Conservation (phyloP, 2,329 filamentous ascomycete species). For the Fusarium gaditjirri region DNA sequence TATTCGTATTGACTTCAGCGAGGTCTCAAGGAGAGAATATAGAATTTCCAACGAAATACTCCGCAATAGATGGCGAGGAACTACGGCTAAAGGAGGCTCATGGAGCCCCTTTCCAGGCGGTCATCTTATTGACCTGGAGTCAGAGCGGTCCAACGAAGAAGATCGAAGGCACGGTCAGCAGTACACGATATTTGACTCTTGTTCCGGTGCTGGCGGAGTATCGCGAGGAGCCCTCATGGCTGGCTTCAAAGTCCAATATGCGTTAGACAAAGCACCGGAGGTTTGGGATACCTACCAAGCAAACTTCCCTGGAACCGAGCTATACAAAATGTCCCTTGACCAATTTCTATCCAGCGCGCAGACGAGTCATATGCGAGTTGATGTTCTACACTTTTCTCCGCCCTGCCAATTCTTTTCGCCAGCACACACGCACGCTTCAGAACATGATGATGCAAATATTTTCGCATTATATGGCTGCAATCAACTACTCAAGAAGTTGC, state of each 20-base stretch:
- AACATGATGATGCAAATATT: conserved; percentile 75
- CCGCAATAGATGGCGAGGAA: conserved; percentile 49
- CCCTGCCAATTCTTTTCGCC: conserved; percentile 83
- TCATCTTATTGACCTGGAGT: conserved; percentile 41
- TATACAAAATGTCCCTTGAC: conserved; percentile 60
- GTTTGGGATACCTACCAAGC: conserved; percentile 67
- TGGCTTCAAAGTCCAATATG: conserved; percentile 69
- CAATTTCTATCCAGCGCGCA: conserved; percentile 58
- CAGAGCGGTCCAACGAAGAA: not conserved
- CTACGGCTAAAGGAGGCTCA: conserved; percentile 47
- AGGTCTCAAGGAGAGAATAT: conserved; percentile 47
- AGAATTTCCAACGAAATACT: conserved; percentile 46
- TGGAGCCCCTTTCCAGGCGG: conserved; percentile 35
- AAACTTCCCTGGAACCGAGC: conserved; percentile 65
- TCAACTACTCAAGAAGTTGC: conserved; percentile 65
- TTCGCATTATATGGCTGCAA: conserved; percentile 66
- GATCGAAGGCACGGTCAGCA: conserved; percentile 50
- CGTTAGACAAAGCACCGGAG: conserved; percentile 69
- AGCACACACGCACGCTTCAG: conserved; percentile 75
- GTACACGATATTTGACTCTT: conserved; percentile 78
- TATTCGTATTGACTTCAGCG: conserved; percentile 45
- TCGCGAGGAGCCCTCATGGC: conserved; percentile 69
- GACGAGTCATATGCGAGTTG: conserved; percentile 57
- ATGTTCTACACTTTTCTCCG: conserved; percentile 79
- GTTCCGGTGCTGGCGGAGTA: conserved; percentile 78